phyloP scores from a whole-genome alignment of 768 basidiomycete genomes.

The Sporobolomyces roseus region DNA sequence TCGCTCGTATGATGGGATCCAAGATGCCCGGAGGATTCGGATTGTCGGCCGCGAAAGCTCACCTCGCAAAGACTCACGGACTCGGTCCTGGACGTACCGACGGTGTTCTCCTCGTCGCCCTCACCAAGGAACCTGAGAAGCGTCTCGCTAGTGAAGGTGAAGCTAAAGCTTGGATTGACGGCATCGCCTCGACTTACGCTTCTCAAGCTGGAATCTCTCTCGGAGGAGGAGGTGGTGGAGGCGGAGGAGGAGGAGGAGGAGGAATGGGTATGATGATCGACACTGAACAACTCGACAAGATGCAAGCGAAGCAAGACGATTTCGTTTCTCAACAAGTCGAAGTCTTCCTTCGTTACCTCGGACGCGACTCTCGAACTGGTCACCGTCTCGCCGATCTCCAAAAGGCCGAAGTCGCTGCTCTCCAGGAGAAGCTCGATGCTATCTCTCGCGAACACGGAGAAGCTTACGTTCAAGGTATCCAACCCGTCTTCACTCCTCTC shows the following conservation, averaged over 20 bases:
- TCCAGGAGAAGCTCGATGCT: constrained; percentile 82
- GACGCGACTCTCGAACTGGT: constrained; percentile 85
- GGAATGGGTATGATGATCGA: constrained; percentile 84
- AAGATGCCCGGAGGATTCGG: constrained; percentile 99
- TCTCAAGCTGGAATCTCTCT: constrained; percentile 83
- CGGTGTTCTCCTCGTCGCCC: constrained; percentile 80
- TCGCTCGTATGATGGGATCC: constrained; percentile 83
- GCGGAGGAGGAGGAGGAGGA: constrained; percentile 59
- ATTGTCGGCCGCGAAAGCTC: constrained; percentile 76
- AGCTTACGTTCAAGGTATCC: constrained; percentile 85
- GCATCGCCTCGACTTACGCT: constrained; percentile 76
- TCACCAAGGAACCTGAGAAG: constrained; percentile 90
- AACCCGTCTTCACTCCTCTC: constrained; percentile 86
- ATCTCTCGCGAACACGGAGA: constrained; percentile 92
- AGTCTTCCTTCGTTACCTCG: constrained; percentile 93
- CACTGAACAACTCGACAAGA: constrained; percentile 96
- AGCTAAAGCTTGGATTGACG: constrained; percentile 88
- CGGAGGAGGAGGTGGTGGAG: constrained; percentile 64
- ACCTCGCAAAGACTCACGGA: constrained; percentile 91
- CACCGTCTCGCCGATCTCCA: constrained; percentile 84
- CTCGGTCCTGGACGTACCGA: constrained; percentile 86
- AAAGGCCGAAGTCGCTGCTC: constrained; percentile 64
- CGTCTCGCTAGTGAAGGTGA: constrained; percentile 85
- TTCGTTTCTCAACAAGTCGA: constrained; percentile 92
- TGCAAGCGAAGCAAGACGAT: constrained; percentile 86